Conservation (phyloP, 805 yeast genomes). For the Metschnikowia hibisci region DNA sequence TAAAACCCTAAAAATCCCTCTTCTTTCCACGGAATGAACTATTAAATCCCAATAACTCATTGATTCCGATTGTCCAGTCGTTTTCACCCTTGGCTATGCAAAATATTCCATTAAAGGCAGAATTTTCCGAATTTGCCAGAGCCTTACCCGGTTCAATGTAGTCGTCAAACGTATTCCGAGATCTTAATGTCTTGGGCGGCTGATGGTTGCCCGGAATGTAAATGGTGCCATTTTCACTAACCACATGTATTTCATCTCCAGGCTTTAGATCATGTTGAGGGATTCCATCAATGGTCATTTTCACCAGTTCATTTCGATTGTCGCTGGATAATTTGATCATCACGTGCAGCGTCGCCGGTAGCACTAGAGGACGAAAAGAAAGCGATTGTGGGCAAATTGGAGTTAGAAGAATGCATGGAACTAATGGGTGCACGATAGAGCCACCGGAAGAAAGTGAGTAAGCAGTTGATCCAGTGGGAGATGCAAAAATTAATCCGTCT, state of each 20-base stretch:
- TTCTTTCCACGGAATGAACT: conserved; percentile 58
- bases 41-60: conserved; percentile 84
- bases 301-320: conserved; percentile 37
- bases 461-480: conserved; percentile 96
- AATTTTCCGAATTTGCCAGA: conserved; percentile 4
- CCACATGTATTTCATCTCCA: conserved; percentile 78
- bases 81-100: conserved; percentile 79
- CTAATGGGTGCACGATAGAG: conserved; percentile 84
- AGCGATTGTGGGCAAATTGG: conserved; percentile 91
- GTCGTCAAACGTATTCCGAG: conserved; percentile 18
- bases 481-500: conserved; percentile 80
- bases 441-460: conserved; percentile 90
- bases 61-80: conserved; percentile 91
- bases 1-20: background rate
- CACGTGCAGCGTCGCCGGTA: conserved; percentile 77
- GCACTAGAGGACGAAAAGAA: conserved; percentile 81
- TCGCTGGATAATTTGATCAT: conserved; percentile 56
- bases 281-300: conserved; percentile 80
- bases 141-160: conserved; percentile 20
- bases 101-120: conserved; percentile 60
- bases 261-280: conserved; percentile 62
- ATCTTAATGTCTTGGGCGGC: conserved; percentile 28
- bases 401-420: conserved; percentile 74
- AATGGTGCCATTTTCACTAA: conserved; percentile 61
- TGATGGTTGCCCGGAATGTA: conserved; percentile 48